These are phyloP conservation scores for Talaromyces adpressus DNA, from an alignment of 495 filamentous ascomycete genomes.

Conservation along the genomic window DNA sequence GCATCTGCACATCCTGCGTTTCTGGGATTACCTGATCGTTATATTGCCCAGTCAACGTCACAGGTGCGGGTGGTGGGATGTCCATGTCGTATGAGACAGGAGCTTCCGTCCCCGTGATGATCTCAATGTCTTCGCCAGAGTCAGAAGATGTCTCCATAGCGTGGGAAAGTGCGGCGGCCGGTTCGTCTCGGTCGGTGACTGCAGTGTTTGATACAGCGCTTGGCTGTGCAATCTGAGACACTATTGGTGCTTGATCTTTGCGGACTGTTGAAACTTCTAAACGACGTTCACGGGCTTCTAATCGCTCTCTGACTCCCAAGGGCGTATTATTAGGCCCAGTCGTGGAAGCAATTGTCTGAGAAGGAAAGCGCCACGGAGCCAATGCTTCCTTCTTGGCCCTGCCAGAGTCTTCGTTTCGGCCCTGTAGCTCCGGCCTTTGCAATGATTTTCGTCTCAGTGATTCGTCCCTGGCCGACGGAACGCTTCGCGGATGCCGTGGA, in stretches of 20 bases:
- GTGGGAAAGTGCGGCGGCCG: background rate
- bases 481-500: background rate
- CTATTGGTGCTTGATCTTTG: background rate
- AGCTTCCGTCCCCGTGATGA: background rate
- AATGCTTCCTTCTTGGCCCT: background rate
- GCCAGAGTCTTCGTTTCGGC: background rate
- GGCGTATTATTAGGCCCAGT: background rate
- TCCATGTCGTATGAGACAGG: background rate
- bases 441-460: background rate
- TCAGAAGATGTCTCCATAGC: background rate
- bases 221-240: background rate
- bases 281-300: background rate
- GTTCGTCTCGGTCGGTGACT: background rate
- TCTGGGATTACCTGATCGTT: background rate
- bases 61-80: background rate
- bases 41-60: background rate
- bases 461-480: background rate
- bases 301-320: background rate
- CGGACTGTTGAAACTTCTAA: background rate
- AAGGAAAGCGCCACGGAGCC: background rate
- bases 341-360: background rate
- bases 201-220: background rate
- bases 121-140: background rate
- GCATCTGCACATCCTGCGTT: slow-evolving; percentile 4
- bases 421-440: slow-evolving; percentile 8